These are phyloP conservation scores for Boletus fagicola DNA, from an alignment of 768 basidiomycete genomes.

Conservation along the genomic window DNA sequence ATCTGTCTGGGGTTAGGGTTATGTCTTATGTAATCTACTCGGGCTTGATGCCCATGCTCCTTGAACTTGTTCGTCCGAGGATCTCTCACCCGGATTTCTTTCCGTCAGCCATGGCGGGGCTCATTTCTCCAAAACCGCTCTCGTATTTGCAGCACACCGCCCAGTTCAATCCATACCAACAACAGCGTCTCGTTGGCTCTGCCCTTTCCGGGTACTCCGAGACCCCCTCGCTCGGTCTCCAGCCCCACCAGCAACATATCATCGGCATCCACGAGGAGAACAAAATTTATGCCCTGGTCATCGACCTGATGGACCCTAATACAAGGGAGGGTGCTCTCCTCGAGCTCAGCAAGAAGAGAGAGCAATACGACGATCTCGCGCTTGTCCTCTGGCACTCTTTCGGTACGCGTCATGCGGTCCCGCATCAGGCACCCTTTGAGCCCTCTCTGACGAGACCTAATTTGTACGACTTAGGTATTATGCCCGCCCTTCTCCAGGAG, in stretches of 20 bases:
- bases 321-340: conserved; percentile 88
- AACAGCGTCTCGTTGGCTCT: conserved; percentile 37
- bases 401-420: conserved; percentile 48
- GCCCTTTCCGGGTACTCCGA: conserved; percentile 51
- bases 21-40: conserved; percentile 24
- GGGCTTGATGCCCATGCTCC: not conserved
- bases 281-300: conserved; percentile 89
- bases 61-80: not conserved
- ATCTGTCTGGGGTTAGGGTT: conserved; percentile 28
- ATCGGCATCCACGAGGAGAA: conserved; percentile 58
- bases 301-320: conserved; percentile 78
- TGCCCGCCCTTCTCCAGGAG: conserved; percentile 96
- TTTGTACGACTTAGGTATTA: conserved; percentile 63
- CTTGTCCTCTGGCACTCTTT: conserved; percentile 98
- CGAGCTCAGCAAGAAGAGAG: conserved; percentile 97
- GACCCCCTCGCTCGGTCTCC: conserved; percentile 56
- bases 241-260: conserved; percentile 55
- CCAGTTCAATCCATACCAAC: conserved; percentile 59
- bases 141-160: conserved; percentile 63
- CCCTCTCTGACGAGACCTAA: not conserved
- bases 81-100: conserved; percentile 14
- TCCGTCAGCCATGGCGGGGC: conserved; percentile 50
- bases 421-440: not conserved
- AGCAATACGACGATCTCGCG: conserved; percentile 98
- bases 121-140: conserved; percentile 59